A percentile compares a stretch with the other conserved stretches of the same genome.
Conservation (phyloP, 768 basidiomycete genomes). For the Mycena filopes region DNA sequence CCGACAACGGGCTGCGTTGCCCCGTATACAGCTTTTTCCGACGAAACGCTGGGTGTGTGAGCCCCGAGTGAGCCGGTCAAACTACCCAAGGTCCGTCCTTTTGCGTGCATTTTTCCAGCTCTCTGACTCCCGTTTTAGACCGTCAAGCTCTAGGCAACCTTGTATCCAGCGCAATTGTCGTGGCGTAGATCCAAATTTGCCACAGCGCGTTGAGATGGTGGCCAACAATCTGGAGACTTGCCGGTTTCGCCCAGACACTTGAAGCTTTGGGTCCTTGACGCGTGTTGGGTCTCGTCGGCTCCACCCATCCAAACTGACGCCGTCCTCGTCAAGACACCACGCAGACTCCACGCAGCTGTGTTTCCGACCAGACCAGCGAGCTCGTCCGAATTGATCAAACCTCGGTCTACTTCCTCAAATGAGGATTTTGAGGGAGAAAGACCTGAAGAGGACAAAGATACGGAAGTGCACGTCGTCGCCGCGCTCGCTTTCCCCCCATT, state of each 20-base stretch:
- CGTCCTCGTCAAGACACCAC: too few species aligned
- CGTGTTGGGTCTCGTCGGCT: slow-evolving; percentile 11
- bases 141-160: background rate
- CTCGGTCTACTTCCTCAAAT: too few species aligned
- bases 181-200: background rate
- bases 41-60: background rate
- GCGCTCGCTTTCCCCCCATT: too few species aligned
- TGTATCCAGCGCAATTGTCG: slow-evolving; percentile 14
- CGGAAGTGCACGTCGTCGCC: too few species aligned
- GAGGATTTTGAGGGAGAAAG: too few species aligned
- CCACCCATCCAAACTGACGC: background rate
- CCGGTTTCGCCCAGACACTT: slow-evolving; percentile 6
- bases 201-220: slow-evolving; percentile 2
- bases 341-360: too few species aligned
- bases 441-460: too few species aligned
- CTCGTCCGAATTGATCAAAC: too few species aligned
- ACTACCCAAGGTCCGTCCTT: slow-evolving; percentile 5
- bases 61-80: background rate
- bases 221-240: slow-evolving; percentile 10
- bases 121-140: background rate
- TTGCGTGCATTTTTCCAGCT: too few species aligned
- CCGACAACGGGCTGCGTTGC: slow-evolving; percentile 13
- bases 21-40: slow-evolving; percentile 1
- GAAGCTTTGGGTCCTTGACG: slow-evolving; percentile 19
- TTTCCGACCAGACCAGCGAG: too few species aligned